Conservation (phyloP, 345 rosid genomes). For the Erodium maritimum region DNA sequence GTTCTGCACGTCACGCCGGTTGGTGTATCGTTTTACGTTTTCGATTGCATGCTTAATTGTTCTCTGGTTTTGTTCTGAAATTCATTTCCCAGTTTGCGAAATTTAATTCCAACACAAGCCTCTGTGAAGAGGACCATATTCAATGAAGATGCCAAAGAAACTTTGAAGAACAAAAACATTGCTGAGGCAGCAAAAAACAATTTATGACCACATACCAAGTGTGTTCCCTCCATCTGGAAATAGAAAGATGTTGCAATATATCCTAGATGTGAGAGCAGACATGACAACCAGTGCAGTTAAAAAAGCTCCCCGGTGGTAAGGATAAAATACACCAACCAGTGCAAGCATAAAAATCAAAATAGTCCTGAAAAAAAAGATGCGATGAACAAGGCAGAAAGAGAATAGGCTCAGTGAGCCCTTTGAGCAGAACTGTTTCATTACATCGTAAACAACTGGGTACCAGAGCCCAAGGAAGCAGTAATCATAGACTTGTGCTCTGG, state of each 20-base stretch:
- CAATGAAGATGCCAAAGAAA: neutral
- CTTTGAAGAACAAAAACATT: neutral
- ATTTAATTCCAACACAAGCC: no score
- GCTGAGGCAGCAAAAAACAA: neutral
- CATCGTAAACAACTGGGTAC: constrained; percentile 31
- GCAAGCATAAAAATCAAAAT: constrained; percentile 9
- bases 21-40: no score
- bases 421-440: constrained; percentile 4
- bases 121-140: neutral
- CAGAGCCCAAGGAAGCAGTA: constrained; percentile 32
- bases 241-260: constrained; percentile 30
- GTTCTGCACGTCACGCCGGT: no score
- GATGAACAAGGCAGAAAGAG: neutral
- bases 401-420: neutral
- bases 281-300: constrained; percentile 34
- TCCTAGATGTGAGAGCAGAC: constrained; percentile 31
- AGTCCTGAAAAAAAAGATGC: constrained; percentile 1
- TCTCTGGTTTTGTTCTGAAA: no score
- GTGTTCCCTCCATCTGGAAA: constrained; percentile 31
- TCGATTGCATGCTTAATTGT: no score
- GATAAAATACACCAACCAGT: constrained; percentile 31
- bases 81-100: no score
- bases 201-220: constrained; percentile 20
- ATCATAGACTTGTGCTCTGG: constrained; percentile 27
- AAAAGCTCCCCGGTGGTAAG: constrained; percentile 31